Evolutionary conservation across 2,329 filamentous ascomycete species (phyloP), one percentile per base, ranked within the genome.

Genomic region (Akanthomyces dipterigenus): DNA sequence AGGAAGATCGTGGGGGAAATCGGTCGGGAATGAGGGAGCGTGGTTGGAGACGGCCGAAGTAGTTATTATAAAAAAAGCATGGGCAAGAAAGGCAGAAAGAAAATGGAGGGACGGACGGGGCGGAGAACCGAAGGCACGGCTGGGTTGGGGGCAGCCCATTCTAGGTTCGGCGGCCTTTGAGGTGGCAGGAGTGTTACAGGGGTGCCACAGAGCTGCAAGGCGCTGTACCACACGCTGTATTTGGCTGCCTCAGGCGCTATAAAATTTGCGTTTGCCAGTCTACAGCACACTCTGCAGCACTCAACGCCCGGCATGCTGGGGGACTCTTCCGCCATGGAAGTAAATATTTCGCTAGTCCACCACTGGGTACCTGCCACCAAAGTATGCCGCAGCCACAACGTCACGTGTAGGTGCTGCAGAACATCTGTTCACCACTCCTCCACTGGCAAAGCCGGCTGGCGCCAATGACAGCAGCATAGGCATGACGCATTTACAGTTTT

Each of bases 51-150:
- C 70, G 67, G 68, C 66, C 66, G 70, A 67, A 69, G 68, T 65
- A 68, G 8, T 69, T 67, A 70, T 68, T 42, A 54, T n/a, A 66
- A 71, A 72, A 70, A 73, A 73, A 70, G 69, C 67, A 70, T 69
- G 65, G 67, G 68, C 70, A 68, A 70, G 68, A 68, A 72, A 34
- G 58, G 58, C 43, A 55, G 50, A 73, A 74, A 76, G 74, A 75
- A 75, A 60, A 60, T 53, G 72, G 54, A 62, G 42, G 61, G 61
- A 55, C 71, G 67, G 59, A 69, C 67, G 66, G 69, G 63, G 66
- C 64, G 65, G 65, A 67, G 66, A 66, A 67, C 66, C 68, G 68
- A 67, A 67, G 65, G 67, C 64, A 65, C 66, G 65, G 67, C 66
- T 38, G 36, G 36, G 53, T 28, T 65, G 65, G 63, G 63, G 62